phyloP scores from a whole-genome alignment of 2,329 filamentous ascomycete species.

The Aspergillus latus region DNA sequence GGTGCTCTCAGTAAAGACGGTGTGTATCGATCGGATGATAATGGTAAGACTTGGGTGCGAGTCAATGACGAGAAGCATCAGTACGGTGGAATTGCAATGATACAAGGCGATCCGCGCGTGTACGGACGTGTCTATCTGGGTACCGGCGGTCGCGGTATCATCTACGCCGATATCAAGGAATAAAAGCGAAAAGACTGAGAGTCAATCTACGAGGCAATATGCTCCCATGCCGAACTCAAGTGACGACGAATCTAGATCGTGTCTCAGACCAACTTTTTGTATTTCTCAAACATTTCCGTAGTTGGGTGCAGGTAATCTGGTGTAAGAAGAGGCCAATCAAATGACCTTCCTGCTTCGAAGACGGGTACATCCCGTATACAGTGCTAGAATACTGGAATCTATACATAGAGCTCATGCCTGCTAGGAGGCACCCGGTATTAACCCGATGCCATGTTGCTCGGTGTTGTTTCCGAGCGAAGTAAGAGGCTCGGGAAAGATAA shows the following conservation, averaged over 20 bases:
- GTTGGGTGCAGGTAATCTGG: background rate
- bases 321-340: background rate
- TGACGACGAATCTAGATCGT: background rate
- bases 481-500: slow-evolving; percentile 2
- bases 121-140: slow-evolving; percentile 20
- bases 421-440: background rate
- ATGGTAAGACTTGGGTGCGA: slow-evolving; percentile 14
- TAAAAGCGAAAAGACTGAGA: background rate
- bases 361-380: background rate
- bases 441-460: background rate
- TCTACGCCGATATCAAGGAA: slow-evolving; percentile 16
- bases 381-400: background rate
- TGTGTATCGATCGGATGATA: slow-evolving; percentile 19
- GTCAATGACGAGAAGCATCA: slow-evolving; percentile 18
- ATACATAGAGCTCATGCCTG: background rate
- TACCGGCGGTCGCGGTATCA: slow-evolving; percentile 15
- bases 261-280: background rate
- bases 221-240: background rate
- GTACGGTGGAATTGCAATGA: slow-evolving; percentile 16
- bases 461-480: slow-evolving; percentile 1
- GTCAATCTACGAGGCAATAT: too few relatives aligned
- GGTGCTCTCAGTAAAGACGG: slow-evolving; percentile 8
- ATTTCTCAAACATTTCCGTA: background rate
- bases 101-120: slow-evolving; percentile 19
- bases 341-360: too few relatives aligned